phyloP scores from a whole-genome alignment of 192 early-diverging fungal genomes.

The Backusella mclennaniae region DNA sequence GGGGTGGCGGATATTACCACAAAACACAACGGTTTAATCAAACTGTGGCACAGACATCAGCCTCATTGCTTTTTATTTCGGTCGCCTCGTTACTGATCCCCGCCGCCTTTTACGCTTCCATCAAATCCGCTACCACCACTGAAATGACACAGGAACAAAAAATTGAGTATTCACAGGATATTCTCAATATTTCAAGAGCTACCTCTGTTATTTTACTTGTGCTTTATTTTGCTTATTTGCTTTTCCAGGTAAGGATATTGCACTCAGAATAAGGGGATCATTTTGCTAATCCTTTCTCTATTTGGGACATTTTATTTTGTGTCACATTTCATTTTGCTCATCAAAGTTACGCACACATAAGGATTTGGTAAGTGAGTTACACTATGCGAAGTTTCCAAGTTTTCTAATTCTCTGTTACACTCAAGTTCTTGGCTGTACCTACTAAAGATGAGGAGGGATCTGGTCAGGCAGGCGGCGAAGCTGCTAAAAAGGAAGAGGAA shows the following conservation, averaged over 20 bases:
- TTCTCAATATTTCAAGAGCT: slow-evolving; percentile 60
- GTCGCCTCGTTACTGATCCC: slow-evolving; percentile 66
- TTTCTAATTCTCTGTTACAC: background rate
- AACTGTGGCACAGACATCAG: slow-evolving; percentile 66
- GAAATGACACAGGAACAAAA: background rate
- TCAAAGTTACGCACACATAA: slow-evolving; percentile 75
- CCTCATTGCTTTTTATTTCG: slow-evolving; percentile 64
- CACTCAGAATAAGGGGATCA: background rate
- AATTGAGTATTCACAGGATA: slow-evolving; percentile 2
- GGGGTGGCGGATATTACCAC: slow-evolving; percentile 80
- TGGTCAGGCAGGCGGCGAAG: background rate
- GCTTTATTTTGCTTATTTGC: slow-evolving; percentile 62
- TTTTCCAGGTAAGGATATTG: slow-evolving; percentile 48
- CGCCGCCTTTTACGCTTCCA: slow-evolving; percentile 56
- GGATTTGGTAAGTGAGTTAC: slow-evolving; percentile 43
- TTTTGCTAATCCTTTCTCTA: background rate
- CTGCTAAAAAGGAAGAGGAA: background rate
- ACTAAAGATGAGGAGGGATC: background rate
- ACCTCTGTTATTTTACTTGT: slow-evolving; percentile 68
- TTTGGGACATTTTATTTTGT: background rate
- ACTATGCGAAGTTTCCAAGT: background rate
- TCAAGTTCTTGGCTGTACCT: background rate
- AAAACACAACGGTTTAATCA: slow-evolving; percentile 68
- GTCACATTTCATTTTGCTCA: background rate
- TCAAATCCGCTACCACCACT: background rate